A percentile compares a stretch with the other conserved stretches of the same genome.
These are phyloP conservation scores for Nitzschia palea DNA, from an alignment of 108 stramenopile species.

Conservation along the genomic window DNA sequence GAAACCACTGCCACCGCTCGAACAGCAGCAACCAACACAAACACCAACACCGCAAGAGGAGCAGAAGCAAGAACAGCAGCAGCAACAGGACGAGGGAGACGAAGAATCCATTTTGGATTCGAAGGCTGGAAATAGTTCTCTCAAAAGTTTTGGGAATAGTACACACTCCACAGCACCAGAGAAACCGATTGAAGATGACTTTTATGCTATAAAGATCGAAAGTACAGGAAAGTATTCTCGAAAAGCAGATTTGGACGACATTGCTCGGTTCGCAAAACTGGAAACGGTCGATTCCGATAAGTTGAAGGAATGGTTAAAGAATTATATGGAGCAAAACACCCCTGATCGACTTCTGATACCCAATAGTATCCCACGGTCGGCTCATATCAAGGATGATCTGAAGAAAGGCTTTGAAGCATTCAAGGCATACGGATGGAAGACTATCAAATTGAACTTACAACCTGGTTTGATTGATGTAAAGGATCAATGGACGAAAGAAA, in stretches of 20 bases:
- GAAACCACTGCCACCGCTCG: not conserved
- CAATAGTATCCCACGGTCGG: constrained; percentile 10
- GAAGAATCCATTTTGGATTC: too few species aligned
- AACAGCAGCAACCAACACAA: not conserved
- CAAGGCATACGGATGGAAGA: constrained; percentile 34
- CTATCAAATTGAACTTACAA: constrained; percentile 26
- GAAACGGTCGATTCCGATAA: constrained; percentile 14
- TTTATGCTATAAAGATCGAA: constrained; percentile 15
- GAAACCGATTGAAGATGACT: not conserved
- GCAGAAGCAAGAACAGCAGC: not conserved
- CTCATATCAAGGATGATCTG: constrained; percentile 29
- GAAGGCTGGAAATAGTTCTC: too few species aligned
- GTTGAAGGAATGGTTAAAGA: constrained; percentile 22
- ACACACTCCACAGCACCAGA: too few species aligned
- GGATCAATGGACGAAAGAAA: constrained; percentile 25
- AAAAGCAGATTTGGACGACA: constrained; percentile 24
- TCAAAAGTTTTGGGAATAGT: too few species aligned
- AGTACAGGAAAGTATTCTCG: constrained; percentile 27
- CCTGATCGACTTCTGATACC: constrained; percentile 16
- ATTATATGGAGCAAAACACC: constrained; percentile 14
- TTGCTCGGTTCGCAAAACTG: constrained; percentile 14
- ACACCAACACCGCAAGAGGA: not conserved
- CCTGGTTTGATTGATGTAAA: constrained; percentile 21
- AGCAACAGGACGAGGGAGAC: too few species aligned
- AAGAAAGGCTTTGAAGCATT: constrained; percentile 7